phyloP scores from a whole-genome alignment of 2,329 filamentous ascomycete genomes.

The Colletotrichum higginsianum region DNA sequence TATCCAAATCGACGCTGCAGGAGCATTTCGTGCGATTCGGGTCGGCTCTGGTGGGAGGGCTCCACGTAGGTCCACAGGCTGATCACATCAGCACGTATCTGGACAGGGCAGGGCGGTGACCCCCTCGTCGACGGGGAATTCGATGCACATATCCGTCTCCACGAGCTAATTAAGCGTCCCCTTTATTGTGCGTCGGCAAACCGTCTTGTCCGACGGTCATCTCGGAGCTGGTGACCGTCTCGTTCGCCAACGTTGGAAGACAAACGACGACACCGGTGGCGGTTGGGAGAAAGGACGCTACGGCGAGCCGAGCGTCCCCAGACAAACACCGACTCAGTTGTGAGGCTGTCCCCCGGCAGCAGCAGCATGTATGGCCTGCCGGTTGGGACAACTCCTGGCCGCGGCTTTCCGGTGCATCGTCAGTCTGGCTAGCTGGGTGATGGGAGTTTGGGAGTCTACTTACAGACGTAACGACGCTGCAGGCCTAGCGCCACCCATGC shows the following conservation, averaged over 20 bases:
- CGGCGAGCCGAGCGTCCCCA: not conserved
- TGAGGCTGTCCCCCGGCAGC: not conserved
- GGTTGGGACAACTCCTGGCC: constrained; percentile 17
- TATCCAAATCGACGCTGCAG: constrained; percentile 1
- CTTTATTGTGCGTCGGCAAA: constrained; percentile 36
- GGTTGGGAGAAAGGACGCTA: not conserved
- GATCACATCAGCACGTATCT: constrained; percentile 23
- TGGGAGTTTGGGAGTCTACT: constrained; percentile 5
- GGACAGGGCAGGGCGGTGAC: constrained; percentile 30
- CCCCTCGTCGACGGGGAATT: constrained; percentile 40
- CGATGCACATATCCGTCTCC: constrained; percentile 40
- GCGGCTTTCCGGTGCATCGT: constrained; percentile 8
- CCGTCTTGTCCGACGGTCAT: constrained; percentile 25
- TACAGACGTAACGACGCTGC: constrained; percentile 23
- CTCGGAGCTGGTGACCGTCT: constrained; percentile 8
- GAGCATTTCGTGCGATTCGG: constrained; percentile 20
- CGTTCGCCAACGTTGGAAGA: not conserved
- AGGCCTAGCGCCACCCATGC: constrained; percentile 28
- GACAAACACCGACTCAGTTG: not conserved
- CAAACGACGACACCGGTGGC: not conserved
- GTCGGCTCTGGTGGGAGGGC: constrained; percentile 2
- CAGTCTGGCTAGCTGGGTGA: not conserved
- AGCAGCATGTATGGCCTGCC: not conserved
- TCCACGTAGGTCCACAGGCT: constrained; percentile 23
- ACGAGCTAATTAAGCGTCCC: constrained; percentile 41